Evolutionary conservation across 2,329 filamentous ascomycete genomes (phyloP).

Genomic region (Pezicula rhizophila): DNA sequence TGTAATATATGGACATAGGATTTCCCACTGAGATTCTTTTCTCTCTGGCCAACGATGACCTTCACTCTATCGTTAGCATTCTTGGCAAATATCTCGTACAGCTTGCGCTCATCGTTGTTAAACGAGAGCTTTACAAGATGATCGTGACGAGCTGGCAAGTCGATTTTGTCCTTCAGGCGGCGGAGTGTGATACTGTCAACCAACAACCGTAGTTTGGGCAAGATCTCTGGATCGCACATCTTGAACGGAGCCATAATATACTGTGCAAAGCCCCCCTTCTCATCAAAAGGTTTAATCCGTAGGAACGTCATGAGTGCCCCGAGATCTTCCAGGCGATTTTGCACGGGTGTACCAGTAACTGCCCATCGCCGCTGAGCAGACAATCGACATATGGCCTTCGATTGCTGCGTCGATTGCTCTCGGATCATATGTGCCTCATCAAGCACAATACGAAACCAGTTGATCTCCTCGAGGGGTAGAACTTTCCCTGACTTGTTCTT

Average conservation of each 20-base stretch:
- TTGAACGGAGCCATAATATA: constrained; percentile 85
- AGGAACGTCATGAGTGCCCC: constrained; percentile 83
- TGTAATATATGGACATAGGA: constrained; percentile 93
- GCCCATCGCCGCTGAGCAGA: constrained; percentile 84
- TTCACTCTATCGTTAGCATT: constrained; percentile 76
- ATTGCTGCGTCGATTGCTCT: constrained; percentile 73
- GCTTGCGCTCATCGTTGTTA: constrained; percentile 61
- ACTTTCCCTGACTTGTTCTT: constrained; percentile 53
- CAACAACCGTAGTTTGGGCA: constrained; percentile 79
- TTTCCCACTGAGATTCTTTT: constrained; percentile 68
- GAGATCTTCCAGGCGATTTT: constrained; percentile 88
- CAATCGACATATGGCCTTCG: constrained; percentile 76
- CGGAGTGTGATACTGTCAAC: constrained; percentile 93
- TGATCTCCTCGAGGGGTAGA: constrained; percentile 65
- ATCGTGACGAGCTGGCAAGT: constrained; percentile 71
- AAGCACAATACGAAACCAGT: constrained; percentile 89
- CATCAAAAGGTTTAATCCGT: constrained; percentile 77
- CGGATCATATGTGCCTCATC: constrained; percentile 95
- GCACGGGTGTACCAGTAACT: constrained; percentile 93
- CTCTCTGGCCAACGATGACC: constrained; percentile 60
- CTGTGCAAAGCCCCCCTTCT: constrained; percentile 66
- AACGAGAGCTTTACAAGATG: constrained; percentile 70
- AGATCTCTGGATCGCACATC: constrained; percentile 72
- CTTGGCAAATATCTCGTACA: constrained; percentile 81
- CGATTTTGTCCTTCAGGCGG: constrained; percentile 84